These are phyloP conservation scores for Stachybotrys echinatus DNA, from an alignment of 2,329 filamentous ascomycete species.

Conservation along the genomic window DNA sequence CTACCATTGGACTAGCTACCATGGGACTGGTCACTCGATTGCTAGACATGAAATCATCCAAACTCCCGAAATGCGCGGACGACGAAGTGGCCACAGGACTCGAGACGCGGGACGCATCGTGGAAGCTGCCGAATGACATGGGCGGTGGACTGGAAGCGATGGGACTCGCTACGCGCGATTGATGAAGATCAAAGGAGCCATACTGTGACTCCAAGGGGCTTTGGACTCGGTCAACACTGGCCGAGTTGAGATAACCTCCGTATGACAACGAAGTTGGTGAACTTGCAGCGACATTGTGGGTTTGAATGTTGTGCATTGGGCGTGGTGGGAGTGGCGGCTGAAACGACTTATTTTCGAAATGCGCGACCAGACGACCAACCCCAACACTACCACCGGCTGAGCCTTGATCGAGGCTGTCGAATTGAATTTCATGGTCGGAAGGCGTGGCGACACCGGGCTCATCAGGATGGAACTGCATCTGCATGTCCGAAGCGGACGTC, in stretches of 20 bases:
- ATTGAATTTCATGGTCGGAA: conserved; percentile 18
- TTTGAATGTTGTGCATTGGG: conserved; percentile 21
- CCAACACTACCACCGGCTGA: conserved; percentile 15
- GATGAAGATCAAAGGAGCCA: conserved; percentile 6
- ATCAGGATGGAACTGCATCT: conserved; percentile 20
- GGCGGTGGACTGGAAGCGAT: conserved; percentile 21
- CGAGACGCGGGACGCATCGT: conserved; percentile 19
- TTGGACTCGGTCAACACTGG: conserved; percentile 3
- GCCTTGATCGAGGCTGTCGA: conserved; percentile 16
- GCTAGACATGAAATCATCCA: conserved; percentile 25
- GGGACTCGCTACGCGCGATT: conserved; percentile 24
- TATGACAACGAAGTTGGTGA: conserved; percentile 24
- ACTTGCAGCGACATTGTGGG: conserved; percentile 13
- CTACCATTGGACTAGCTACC: conserved; percentile 17
- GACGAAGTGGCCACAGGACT: conserved; percentile 20
- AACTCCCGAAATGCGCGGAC: conserved; percentile 22
- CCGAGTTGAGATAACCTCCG: conserved; percentile 19
- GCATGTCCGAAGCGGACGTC: conserved; percentile 23
- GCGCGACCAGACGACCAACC: conserved; percentile 33
- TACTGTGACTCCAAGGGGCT: neutral
- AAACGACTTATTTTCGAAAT: conserved; percentile 34
- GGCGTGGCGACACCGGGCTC: conserved; percentile 7
- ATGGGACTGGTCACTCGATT: conserved; percentile 20
- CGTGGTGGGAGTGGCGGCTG: conserved; percentile 29
- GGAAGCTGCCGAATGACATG: conserved; percentile 25